Evolutionary conservation across 2,329 filamentous ascomycete genomes (phyloP).

Genomic region (Biscogniauxia marginata): DNA sequence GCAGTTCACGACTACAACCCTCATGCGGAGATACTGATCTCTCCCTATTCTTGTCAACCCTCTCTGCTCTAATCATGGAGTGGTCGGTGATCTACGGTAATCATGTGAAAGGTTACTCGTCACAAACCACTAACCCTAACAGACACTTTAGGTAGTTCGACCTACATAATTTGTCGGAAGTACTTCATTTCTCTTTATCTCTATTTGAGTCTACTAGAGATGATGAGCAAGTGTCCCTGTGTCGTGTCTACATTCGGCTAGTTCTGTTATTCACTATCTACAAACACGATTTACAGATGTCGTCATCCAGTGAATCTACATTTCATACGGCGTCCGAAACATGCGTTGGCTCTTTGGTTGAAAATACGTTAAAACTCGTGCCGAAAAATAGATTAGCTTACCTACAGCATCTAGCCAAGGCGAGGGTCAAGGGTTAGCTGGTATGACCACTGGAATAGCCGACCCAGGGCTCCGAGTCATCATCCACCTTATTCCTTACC

Average conservation of each 20-base stretch:
- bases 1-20: no score
- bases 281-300: background rate
- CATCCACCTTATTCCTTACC: background rate
- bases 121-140: background rate
- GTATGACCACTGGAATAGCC: background rate
- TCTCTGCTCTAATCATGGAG: background rate
- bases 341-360: background rate
- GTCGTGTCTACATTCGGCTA: background rate
- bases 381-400: background rate
- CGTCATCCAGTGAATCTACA: background rate
- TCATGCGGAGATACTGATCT: background rate
- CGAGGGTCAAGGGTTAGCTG: background rate
- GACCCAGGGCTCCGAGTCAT: background rate
- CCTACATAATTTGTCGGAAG: no score
- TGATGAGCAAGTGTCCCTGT: background rate
- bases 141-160: no score
- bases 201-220: background rate
- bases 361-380: background rate
- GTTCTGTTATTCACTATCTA: background rate
- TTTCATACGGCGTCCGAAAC: background rate
- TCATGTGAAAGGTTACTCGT: background rate
- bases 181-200: background rate
- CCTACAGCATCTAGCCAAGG: background rate
- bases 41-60: background rate
- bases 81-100: background rate